phyloP scores from a whole-genome alignment of 106 monocot species.

The Agapanthus africanus region DNA sequence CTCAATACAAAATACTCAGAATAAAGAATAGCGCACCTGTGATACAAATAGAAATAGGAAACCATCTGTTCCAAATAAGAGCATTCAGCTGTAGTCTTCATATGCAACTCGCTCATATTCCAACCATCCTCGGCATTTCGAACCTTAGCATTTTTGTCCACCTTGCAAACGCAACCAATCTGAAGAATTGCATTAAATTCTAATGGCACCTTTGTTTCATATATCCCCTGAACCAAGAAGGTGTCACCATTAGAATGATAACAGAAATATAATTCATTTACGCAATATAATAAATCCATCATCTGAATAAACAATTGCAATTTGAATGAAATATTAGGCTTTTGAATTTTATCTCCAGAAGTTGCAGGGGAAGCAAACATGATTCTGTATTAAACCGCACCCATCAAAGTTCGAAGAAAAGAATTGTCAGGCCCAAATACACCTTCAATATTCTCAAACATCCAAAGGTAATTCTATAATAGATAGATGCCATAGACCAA shows the following conservation, averaged over 20 bases:
- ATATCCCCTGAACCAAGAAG: constrained; percentile 63
- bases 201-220: constrained; percentile 77
- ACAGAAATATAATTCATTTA: not conserved
- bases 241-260: not conserved
- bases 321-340: not conserved
- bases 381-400: not conserved
- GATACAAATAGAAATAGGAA: constrained; percentile 83
- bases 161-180: constrained; percentile 94
- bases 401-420: not conserved
- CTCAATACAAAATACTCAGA: not conserved
- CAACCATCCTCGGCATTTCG: constrained; percentile 58
- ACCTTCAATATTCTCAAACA: not conserved
- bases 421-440: not conserved
- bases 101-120: constrained; percentile 64
- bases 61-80: constrained; percentile 69
- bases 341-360: not conserved
- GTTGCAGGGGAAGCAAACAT: not conserved
- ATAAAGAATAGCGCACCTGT: constrained; percentile 45
- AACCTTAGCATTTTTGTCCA: constrained; percentile 49
- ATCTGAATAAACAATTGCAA: not conserved
- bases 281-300: not conserved
- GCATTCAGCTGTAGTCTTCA: constrained; percentile 93
- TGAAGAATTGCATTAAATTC: constrained; percentile 72
- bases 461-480: too few relatives aligned
- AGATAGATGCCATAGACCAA: too few relatives aligned